Evolutionary conservation across 768 basidiomycete species (phyloP), one percentile per base, ranked within the genome.

Genomic region (Solioccasus polychromus): DNA sequence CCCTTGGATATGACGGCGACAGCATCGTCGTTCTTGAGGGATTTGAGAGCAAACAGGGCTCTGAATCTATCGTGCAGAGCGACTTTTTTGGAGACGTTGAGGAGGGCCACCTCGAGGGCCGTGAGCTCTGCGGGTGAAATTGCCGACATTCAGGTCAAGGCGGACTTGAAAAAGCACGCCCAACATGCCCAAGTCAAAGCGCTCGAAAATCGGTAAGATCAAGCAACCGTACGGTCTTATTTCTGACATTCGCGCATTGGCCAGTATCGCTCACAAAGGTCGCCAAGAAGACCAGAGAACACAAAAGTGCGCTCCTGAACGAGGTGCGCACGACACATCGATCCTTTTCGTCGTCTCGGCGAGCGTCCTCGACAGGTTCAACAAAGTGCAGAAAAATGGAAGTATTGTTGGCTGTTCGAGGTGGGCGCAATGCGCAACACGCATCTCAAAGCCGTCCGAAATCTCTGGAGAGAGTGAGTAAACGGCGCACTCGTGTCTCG

Each of bases 391-490:
- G 92, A 94, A 55, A 88, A 91, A 71, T 97, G 90, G 85, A 80
- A 80, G 60, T 94, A 96, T 67, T 88, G 91, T 70, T 99, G 93
- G 91, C 63, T 97, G 30, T 96, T 99, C 63, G 83, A 88, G 57
- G 91, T 97, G 5, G 94, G 93, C 14, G 82, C 92, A 55, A 95
- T 97, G 92, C 77, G 96, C 49, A 98, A 95, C 70, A 73, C 92
- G 22, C 87, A 92, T 68, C 71, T 99, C 30, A 94, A 98, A 75
- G 92, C 91, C 41, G 90, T 98, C 37, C 79, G 96, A 53, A 83
- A 83, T 48, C 73, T 88, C 52, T 99, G 96, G 96, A 90, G 91
- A 75, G 90, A 88, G 86, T 91, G 55, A 44, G 85, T 71, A 17
- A 29, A 19, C 8, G 22, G 24, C 42, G 15, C 20, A 18, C 40